Base-by-base conservation (phyloP, 2,329 filamentous ascomycete genomes). In the Botrytis cinerea region DNA sequence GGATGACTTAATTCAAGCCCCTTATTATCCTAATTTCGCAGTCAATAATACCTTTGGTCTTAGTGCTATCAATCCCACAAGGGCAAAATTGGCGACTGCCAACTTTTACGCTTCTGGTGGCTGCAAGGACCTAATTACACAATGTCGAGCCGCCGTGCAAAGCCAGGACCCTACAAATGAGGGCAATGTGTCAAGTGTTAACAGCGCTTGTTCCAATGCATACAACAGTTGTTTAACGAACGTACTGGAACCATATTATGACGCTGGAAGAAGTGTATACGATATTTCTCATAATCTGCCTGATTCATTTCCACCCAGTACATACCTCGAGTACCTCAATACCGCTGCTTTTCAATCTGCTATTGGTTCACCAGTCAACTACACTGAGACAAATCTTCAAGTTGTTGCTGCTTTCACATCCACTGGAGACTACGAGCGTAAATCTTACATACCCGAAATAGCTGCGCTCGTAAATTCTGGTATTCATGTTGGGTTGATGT, bases 401-500 rank as follows among this genome's bases (percentile, higher is more conserved):
- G 85, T 91, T 20, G 83, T 80, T 59, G 75, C 76, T 7, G 86
- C 83, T 20, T 89, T 89, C 76, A 79, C 80, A 6, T 78, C 81
- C 46, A 88, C 85, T 0, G 87, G 87, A 46, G 91, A 93, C 80
- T 89, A 89, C 75, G 87, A 90, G 70, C 91, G 90, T 78, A 87
- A 87, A 25, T 88, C 88, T 76, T 87, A 90, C 78, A 83, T 91
- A 51, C 81, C 85, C 75, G 84, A 88, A 72, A 84, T 93, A 22
- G 89, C 90, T 70, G 82, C 85, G 22, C 86, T 93, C 35, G 84
- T 93, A 71, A 84, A 87, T 32, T 85, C 84, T 2, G 90, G 90
- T 22, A 87, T 94, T 28, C 90, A 89, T 18, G 87, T 96, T 25
- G 91, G 91, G 9, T 83, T 96, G 74, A 87, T 94, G 72, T 93